Conservation (phyloP, 495 filamentous ascomycete genomes). For the Aspergillus coremiiformis region DNA sequence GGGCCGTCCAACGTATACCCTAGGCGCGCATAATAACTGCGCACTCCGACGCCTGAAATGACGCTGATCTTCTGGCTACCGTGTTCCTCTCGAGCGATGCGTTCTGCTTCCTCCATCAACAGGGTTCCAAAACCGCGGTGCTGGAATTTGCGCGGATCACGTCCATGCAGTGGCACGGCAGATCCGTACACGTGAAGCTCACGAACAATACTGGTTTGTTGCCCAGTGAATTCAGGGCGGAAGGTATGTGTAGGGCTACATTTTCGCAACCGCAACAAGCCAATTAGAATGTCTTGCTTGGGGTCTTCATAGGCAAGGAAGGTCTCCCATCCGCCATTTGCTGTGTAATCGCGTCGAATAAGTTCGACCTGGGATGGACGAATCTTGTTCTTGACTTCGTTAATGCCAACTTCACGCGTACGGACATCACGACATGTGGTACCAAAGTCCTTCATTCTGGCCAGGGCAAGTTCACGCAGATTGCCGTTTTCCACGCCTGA, state of each 20-base stretch:
- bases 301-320: conserved; percentile 97
- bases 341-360: conserved; percentile 87
- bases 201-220: conserved; percentile 84
- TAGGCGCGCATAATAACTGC: conserved; percentile 86
- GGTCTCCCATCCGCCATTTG: conserved; percentile 96
- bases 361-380: conserved; percentile 93
- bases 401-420: conserved; percentile 94
- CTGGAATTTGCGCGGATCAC: conserved; percentile 93
- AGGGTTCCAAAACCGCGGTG: conserved; percentile 96
- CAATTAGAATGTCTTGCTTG: conserved; percentile 96
- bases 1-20: conserved; percentile 89
- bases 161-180: conserved; percentile 87
- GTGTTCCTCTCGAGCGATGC: conserved; percentile 90
- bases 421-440: conserved; percentile 97
- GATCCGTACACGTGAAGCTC: conserved; percentile 96
- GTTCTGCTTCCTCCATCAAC: conserved; percentile 95
- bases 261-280: conserved; percentile 80
- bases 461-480: conserved; percentile 82
- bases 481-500: conserved; percentile 98
- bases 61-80: conserved; percentile 89
- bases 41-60: conserved; percentile 89
- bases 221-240: conserved; percentile 74
- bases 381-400: conserved; percentile 98
- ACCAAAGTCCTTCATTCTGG: conserved; percentile 97
- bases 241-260: conserved; percentile 87